These are phyloP conservation scores for Epicoccum sorghinum DNA, from an alignment of 2,329 filamentous ascomycete species.

Conservation along the genomic window DNA sequence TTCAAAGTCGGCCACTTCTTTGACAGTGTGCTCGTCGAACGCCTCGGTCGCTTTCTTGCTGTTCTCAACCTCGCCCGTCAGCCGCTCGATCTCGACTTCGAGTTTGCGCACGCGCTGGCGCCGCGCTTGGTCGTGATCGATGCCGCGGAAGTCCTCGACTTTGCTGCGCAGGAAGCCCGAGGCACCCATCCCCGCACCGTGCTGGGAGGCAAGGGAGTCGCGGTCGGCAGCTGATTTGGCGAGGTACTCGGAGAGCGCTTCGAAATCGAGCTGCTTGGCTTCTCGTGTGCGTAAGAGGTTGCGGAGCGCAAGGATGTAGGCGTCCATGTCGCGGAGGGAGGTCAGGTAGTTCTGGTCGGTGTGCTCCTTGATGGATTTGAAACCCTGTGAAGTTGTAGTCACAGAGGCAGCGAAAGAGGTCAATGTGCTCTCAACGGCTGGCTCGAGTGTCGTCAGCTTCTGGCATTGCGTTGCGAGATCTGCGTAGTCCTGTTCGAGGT, in stretches of 20 bases:
- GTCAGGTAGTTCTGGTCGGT: conserved; percentile 97
- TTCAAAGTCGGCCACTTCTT: conserved; percentile 93
- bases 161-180: conserved; percentile 91
- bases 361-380: conserved; percentile 82
- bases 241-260: conserved; percentile 93
- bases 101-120: conserved; percentile 87
- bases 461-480: conserved; percentile 95
- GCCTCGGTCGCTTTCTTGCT: conserved; percentile 86
- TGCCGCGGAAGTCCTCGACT: conserved; percentile 93
- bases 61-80: conserved; percentile 83
- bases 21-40: conserved; percentile 95
- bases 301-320: conserved; percentile 88
- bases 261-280: conserved; percentile 97
- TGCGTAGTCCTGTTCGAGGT: conserved; percentile 85
- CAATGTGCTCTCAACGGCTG: conserved; percentile 79
- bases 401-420: conserved; percentile 87
- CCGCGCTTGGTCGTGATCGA: conserved; percentile 91
- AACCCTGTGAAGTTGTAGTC: conserved; percentile 78
- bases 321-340: conserved; percentile 91
- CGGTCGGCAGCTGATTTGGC: conserved; percentile 88
- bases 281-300: conserved; percentile 89
- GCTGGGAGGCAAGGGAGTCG: conserved; percentile 74
- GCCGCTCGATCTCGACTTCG: conserved; percentile 88
- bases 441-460: conserved; percentile 87
- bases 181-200: conserved; percentile 70